Evolutionary conservation across 768 basidiomycete genomes (phyloP).

Genomic region (Mycena leptocephala): DNA sequence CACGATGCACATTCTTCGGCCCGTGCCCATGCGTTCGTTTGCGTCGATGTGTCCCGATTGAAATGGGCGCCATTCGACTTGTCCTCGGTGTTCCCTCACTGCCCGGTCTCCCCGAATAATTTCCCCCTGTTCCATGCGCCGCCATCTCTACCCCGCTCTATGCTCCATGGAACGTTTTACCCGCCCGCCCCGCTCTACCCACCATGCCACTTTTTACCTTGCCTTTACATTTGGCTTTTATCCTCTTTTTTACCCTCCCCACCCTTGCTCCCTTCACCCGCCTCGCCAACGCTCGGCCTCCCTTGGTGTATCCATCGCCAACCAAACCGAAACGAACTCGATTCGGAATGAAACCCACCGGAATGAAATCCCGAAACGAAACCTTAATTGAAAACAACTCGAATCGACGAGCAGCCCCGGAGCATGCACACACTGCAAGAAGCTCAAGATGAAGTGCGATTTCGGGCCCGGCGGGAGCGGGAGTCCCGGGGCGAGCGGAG

Average conservation of each 20-base stretch:
- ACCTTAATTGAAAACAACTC: no score
- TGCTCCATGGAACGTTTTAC: no score
- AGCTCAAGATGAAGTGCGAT: conserved; percentile 94
- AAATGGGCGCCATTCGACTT: not conserved
- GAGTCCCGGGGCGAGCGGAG: not conserved
- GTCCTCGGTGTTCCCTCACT: not conserved
- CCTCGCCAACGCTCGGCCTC: no score
- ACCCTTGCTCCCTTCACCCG: conserved; percentile 15
- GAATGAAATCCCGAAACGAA: not conserved
- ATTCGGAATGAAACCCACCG: not conserved
- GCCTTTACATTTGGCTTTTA: not conserved
- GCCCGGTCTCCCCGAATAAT: no score
- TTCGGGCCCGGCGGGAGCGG: conserved; percentile 58
- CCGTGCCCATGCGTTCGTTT: not conserved
- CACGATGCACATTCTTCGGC: not conserved
- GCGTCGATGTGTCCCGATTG: no score
- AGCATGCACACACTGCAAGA: conserved; percentile 91
- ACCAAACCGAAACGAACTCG: not conserved
- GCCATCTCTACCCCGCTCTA: not conserved
- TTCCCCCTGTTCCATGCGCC: not conserved
- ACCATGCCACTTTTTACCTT: not conserved
- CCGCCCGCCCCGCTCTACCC: conserved; percentile 4
- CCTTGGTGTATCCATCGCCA: no score
- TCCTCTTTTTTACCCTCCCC: conserved; percentile 3
- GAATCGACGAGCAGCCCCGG: conserved; percentile 69